Base-by-base conservation (phyloP, 2,329 filamentous ascomycete species). In the Exutisphaerella laricina region DNA sequence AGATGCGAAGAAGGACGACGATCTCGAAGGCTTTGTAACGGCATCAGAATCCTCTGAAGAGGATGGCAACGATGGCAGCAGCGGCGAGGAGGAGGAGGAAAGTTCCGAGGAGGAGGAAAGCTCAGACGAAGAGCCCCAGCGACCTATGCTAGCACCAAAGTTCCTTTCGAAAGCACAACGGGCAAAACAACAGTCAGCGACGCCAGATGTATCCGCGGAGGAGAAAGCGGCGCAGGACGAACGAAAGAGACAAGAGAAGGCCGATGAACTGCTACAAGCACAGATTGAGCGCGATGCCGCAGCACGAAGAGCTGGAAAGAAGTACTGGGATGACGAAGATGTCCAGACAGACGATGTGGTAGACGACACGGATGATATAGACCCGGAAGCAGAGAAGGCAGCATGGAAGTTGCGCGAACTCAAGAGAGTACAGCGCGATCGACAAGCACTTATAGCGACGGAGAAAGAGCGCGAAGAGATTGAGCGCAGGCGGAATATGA, bases 391-490 rank as follows among this genome's bases (percentile, higher is more conserved):
- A 5, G 92, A 98, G 65, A 79, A 84, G 50, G 88, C 88, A 5
- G 88, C 89, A 0, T 98, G 92, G 90, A 92, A 90, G 62, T 74
- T 98, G 37, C 82, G 92, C 36, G 92, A 98, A 68, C 74, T 98
- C 30, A 84, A 83, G 65, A 84, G 92, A 6, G 80, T 97, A 53
- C 89, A 90, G 68, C 80, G 92, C 38, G 85, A 92, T 56, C 81
- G 92, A 18, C 82, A 88, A 56, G 80, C 80, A 2, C 39, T 55
- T 9, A 89, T 98, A 56, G 88, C 77, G 51, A 79, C 80, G 23
- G 92, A 98, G 70, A 79, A 78, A 50, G 89, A 96, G 67, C 77
- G 84, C 32, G 92, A 88, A 39, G 90, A 97, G 67, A 75, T 94
- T 25, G 92, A 97, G 69, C 80, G 92, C 8, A 76, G 92, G 28